phyloP scores from a whole-genome alignment of 495 filamentous ascomycete genomes.

The Chlorociboria aeruginascens region DNA sequence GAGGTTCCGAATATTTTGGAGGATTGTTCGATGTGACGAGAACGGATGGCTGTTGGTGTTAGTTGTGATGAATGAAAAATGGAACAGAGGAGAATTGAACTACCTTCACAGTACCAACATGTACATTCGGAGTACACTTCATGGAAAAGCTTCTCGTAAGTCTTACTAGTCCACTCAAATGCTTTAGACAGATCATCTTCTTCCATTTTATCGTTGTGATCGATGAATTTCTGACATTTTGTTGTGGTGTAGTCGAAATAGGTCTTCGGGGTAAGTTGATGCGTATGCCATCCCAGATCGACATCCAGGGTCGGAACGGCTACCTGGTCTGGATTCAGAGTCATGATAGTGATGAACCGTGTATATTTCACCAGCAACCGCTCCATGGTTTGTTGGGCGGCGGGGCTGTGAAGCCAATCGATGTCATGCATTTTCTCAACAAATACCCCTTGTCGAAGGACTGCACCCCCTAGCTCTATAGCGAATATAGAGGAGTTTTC shows the following conservation, averaged over 20 bases:
- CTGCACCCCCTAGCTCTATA: slow-evolving; percentile 65
- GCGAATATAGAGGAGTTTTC: slow-evolving; percentile 59
- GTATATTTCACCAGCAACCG: slow-evolving; percentile 58
- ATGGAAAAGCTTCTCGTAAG: slow-evolving; percentile 48
- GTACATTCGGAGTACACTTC: slow-evolving; percentile 72
- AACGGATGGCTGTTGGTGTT: slow-evolving; percentile 41
- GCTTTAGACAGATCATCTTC: slow-evolving; percentile 45
- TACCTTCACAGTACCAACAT: slow-evolving; percentile 80
- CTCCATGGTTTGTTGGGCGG: slow-evolving; percentile 48
- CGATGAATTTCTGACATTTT: slow-evolving; percentile 42
- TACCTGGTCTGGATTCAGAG: slow-evolving; percentile 34
- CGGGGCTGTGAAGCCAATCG: slow-evolving; percentile 64
- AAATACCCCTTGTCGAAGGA: slow-evolving; percentile 70
- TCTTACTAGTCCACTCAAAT: slow-evolving; percentile 66
- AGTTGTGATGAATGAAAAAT: background rate
- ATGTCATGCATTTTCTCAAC: slow-evolving; percentile 73
- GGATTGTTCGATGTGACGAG: slow-evolving; percentile 39
- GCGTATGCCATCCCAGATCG: slow-evolving; percentile 76
- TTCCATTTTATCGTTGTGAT: slow-evolving; percentile 80
- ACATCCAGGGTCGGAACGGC: slow-evolving; percentile 78
- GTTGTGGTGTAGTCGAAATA: slow-evolving; percentile 50
- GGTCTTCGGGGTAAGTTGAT: slow-evolving; percentile 46
- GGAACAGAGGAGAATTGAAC: background rate
- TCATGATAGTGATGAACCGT: slow-evolving; percentile 59
- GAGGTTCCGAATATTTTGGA: slow-evolving; percentile 28